Percentiles rank a stretch among this genome's conserved stretches.
phyloP scores from a whole-genome alignment of 192 early-diverging fungal species.

The Rhizophagus clarus region DNA sequence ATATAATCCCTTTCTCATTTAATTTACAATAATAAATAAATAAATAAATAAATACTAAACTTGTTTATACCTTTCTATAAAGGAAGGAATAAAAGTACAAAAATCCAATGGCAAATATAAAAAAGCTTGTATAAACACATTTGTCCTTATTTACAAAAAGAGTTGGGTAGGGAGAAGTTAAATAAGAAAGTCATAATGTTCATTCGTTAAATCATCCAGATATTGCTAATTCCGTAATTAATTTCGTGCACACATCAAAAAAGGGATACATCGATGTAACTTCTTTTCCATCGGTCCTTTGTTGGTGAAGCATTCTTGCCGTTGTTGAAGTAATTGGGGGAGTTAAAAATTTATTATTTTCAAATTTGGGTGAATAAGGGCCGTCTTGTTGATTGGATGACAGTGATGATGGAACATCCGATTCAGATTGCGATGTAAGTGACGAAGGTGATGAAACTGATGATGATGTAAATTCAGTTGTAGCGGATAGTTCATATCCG shows the following conservation, averaged over 20 bases:
- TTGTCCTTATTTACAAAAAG: not conserved
- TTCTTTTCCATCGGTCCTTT: conserved; percentile 45
- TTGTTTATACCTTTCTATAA: too few relatives aligned
- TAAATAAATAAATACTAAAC: too few relatives aligned
- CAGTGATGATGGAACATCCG: conserved; percentile 9
- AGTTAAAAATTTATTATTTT: conserved; percentile 41
- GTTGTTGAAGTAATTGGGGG: conserved; percentile 36
- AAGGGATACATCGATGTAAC: conserved; percentile 81
- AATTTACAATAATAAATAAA: too few relatives aligned
- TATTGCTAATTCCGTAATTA: conserved; percentile 95
- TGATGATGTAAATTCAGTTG: conserved; percentile 41
- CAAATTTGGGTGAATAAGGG: conserved; percentile 29
- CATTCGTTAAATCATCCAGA: conserved; percentile 39
- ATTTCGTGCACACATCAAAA: conserved; percentile 90
- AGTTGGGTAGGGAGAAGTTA: not conserved
- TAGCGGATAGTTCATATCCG: conserved; percentile 42
- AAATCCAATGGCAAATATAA: not conserved
- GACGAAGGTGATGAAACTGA: conserved; percentile 26
- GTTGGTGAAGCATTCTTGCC: conserved; percentile 36
- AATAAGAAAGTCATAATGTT: not conserved
- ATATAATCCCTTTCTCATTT: too few relatives aligned
- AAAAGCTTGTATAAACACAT: not conserved
- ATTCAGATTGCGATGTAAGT: not conserved
- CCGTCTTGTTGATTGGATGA: conserved; percentile 34
- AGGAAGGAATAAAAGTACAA: not conserved